Evolutionary conservation across 345 rosid genomes (phyloP), one percentile per base, ranked within the genome.

Genomic region (Gossypium thurberi): DNA sequence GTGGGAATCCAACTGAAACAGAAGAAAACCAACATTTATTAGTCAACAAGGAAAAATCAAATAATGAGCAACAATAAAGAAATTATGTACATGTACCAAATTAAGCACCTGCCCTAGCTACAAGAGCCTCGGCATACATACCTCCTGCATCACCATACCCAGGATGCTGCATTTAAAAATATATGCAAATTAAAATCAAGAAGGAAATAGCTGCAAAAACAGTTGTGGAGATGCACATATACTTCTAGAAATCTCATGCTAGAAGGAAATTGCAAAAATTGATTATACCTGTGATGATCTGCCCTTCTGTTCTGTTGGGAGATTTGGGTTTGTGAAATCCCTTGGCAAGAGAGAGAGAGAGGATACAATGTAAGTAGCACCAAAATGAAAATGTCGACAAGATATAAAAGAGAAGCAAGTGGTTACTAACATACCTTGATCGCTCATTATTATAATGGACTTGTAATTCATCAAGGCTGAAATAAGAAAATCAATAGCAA

Each of bases 401-500:
- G 17, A 68, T 4, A 70, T 64, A n/a, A 66, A 28, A 37, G 23
- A 46, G 75, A 80, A 65, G 20, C 57, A 61, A 69, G 25, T 33
- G 70, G 79, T 12, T 10, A 75, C 23, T 15, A 65, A 74, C 78
- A 48, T 70, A 91, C 99, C 99, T 90, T 44, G 99, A 95, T 44
- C 97, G 88, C 68, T 95, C 99, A 74, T 93, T 93, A 79, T 95
- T 95, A 87, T 89, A 93, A 89, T 91, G 90, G 72, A 93, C 99
- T 88, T 95, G 99, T 83, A 95, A 78, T 81, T 95, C 99, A 66
- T 95, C 98, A 79, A 95, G 93, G 89, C 98, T 95, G 80, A 26
- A 77, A 66, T 28, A 46, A 23, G 58, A 70, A 76, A 83, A 73
- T 15, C 25, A 74, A 56, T 51, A 69, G 2, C 25, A 79, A 68